Conservation (phyloP, 129 eudicot genomes). For the Helianthus tuberosus region DNA sequence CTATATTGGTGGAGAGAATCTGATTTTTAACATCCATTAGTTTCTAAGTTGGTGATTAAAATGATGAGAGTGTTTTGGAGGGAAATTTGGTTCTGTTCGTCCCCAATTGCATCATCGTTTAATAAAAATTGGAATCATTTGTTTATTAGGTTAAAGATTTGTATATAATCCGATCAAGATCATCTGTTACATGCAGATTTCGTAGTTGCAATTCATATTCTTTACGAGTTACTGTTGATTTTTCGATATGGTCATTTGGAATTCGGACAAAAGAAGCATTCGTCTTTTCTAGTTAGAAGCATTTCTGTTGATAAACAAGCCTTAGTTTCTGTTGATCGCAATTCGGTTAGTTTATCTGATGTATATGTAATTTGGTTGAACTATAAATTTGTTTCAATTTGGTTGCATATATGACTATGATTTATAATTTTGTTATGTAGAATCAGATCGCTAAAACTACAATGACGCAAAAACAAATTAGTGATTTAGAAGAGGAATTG, state of each 20-base stretch:
- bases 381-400: not conserved
- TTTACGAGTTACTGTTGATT: not conserved
- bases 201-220: too few relatives aligned
- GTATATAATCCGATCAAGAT: too few relatives aligned
- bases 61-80: not conserved
- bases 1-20: too few relatives aligned
- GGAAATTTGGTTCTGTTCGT: too few relatives aligned
- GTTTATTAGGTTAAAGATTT: not conserved
- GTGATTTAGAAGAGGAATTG: conserved; percentile 51
- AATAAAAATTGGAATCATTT: not conserved
- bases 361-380: conserved; percentile 19
- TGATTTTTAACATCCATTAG: too few relatives aligned
- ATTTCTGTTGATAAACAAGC: conserved; percentile 39
- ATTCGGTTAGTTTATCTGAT: conserved; percentile 46
- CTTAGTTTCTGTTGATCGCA: conserved; percentile 45
- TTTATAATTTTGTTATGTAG: conserved; percentile 35
- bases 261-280: conserved; percentile 42
- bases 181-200: too few relatives aligned
- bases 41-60: too few relatives aligned
- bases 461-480: conserved; percentile 56
- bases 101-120: too few relatives aligned
- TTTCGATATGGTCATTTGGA: conserved; percentile 61
- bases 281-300: conserved; percentile 36
- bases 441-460: conserved; percentile 38
- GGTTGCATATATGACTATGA: not conserved